Conservation (phyloP, 805 yeast genomes). For the Barnettozyma populi region DNA sequence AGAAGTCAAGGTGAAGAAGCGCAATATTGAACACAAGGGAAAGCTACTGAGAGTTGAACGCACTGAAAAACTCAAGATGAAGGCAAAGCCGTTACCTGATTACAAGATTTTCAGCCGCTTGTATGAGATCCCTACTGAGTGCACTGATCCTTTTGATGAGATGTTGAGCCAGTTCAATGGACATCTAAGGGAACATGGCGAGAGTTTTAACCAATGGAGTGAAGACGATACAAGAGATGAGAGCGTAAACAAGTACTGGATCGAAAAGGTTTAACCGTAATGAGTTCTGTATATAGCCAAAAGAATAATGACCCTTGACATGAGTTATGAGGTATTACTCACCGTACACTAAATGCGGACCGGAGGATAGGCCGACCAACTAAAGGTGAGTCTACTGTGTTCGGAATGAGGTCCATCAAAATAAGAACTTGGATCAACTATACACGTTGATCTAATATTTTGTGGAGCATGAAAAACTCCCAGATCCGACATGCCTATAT, state of each 20-base stretch:
- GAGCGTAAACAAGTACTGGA: slow-evolving; percentile 24
- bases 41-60: slow-evolving; percentile 6
- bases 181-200: slow-evolving; percentile 20
- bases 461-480: no score
- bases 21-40: slow-evolving; percentile 14
- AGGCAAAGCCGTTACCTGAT: slow-evolving; percentile 17
- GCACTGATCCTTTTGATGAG: slow-evolving; percentile 28
- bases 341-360: no score
- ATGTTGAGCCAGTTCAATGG: slow-evolving; percentile 18
- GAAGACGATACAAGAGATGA: slow-evolving; percentile 18
- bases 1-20: slow-evolving; percentile 27
- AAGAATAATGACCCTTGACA: background rate
- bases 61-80: slow-evolving; percentile 17
- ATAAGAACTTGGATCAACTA: no score
- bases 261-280: slow-evolving; percentile 22
- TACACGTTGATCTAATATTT: no score
- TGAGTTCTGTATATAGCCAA: background rate
- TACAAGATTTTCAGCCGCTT: slow-evolving; percentile 22
- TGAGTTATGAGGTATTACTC: no score
- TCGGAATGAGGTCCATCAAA: no score
- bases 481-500: no score
- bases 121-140: slow-evolving; percentile 21
- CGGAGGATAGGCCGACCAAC: no score
- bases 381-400: no score
- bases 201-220: slow-evolving; percentile 18